Evolutionary conservation across 2,329 filamentous ascomycete genomes (phyloP), one percentile per base, ranked within the genome.

Genomic region (Cryoendolithus antarcticus): DNA sequence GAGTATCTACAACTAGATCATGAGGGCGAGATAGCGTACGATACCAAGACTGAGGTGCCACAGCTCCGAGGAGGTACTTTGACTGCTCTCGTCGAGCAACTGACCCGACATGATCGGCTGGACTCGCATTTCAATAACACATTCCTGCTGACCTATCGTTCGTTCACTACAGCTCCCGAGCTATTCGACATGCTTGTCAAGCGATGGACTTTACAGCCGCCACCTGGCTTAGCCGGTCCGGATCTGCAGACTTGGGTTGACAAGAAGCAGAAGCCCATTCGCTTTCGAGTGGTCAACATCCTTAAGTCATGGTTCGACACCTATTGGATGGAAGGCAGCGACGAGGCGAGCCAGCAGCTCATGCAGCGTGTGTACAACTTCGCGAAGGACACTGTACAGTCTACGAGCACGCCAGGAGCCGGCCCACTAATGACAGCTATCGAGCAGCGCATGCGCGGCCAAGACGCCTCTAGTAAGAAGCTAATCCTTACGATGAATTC

Each of bases 231-330:
- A 37, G 76, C 68, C 6, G 72, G 75, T 39, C 64, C 73, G 30
- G 86, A 96, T 48, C 86, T 83, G 52, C 84, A 94, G 40, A 70
- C 75, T 24, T 98, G 91, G 91, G 77, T 83, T 29, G 86, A 94
- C 57, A 80, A 80, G 57, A 98, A 98, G 65, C 91, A 96, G 60
- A 95, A 93, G 57, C 82, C 86, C 4, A 95, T 96, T 44, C 77
- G 91, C 29, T 93, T 98, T 66, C 79, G 91, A 32, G 88, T 98
- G 2, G 86, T 98, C 48, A 98, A 96, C 55, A 96, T 95, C 47
- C 67, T 98, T 35, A 96, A 96, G 71, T 93, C 78, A 62, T 98
- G 91, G 91, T 91, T 98, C 50, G 91, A 96, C 57, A 88, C 82
- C 52, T 96, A 91, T 61, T 98, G 91, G 91, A 95, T 96, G 86